phyloP scores from a whole-genome alignment of 345 rosid genomes.

The Lepidium aucheri region DNA sequence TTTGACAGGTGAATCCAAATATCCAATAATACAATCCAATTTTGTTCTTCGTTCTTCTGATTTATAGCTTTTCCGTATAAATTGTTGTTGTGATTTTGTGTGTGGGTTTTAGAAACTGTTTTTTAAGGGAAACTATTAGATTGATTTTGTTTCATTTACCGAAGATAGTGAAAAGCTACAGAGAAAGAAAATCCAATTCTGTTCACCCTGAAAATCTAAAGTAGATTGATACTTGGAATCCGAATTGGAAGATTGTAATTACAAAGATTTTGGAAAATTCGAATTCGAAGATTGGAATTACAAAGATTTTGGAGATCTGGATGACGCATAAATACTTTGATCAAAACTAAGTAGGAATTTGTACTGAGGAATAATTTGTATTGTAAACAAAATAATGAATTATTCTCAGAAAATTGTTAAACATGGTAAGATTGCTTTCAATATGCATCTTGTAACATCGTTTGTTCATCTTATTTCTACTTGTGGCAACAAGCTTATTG shows the following conservation, averaged over 20 bases:
- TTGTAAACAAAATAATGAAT: too few species aligned
- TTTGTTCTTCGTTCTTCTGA: too few species aligned
- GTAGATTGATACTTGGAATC: neutral
- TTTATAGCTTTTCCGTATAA: neutral
- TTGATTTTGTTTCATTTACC: neutral
- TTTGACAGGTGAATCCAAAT: neutral
- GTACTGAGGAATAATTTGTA: too few species aligned
- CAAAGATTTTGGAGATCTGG: neutral
- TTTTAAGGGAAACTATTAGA: neutral
- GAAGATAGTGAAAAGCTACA: neutral
- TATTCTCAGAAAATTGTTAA: neutral
- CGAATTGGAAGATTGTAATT: neutral
- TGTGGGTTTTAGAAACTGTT: neutral
- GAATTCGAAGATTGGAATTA: neutral
- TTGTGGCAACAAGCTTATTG: slow-evolving; percentile 1
- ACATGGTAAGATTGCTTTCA: neutral
- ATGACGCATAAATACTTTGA: too few species aligned
- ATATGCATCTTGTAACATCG: neutral
- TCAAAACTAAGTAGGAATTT: too few species aligned
- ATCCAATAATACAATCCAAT: too few species aligned
- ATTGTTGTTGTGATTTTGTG: neutral
- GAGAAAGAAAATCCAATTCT: neutral
- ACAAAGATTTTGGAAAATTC: neutral
- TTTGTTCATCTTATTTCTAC: neutral
- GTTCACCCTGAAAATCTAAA: neutral